phyloP scores from a whole-genome alignment of 768 basidiomycete genomes.

The Amylocystis lapponica region DNA sequence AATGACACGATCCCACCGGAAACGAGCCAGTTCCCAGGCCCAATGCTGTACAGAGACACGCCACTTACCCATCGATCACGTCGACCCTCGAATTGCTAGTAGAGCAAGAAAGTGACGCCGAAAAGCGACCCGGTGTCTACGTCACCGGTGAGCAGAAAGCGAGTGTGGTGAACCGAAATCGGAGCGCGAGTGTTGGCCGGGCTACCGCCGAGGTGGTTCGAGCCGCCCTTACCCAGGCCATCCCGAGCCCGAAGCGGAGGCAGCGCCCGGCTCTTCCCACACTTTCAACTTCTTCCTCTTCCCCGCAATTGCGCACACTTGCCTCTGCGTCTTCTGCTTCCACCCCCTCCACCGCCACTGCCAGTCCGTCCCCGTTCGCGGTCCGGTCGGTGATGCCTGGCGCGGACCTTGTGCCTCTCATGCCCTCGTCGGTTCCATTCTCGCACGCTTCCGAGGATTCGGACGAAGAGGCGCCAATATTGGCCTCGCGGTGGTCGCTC shows the following conservation, averaged over 20 bases:
- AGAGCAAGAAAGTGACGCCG: constrained; percentile 17
- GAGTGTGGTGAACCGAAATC: background rate
- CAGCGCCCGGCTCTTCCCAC: constrained; percentile 16
- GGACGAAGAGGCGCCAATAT: constrained; percentile 8
- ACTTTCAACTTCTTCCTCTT: constrained; percentile 19
- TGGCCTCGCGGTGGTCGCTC: constrained; percentile 24
- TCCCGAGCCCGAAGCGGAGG: constrained; percentile 11
- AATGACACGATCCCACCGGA: too few species aligned
- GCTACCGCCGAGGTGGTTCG: constrained; percentile 3
- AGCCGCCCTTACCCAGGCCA: constrained; percentile 5
- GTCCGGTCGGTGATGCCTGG: too few species aligned
- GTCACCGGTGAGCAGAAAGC: constrained; percentile 7
- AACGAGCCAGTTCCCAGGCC: background rate
- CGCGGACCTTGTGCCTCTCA: too few species aligned
- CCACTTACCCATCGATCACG: constrained; percentile 23
- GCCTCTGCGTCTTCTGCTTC: constrained; percentile 16
- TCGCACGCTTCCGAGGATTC: background rate
- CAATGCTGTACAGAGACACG: constrained; percentile 8
- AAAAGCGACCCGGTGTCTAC: constrained; percentile 20
- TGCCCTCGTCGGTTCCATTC: background rate
- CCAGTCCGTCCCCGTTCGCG: constrained; percentile 5
- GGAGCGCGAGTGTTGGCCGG: constrained; percentile 3
- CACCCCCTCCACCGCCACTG: background rate
- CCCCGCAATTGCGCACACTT: constrained; percentile 20
- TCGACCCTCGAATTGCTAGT: constrained; percentile 22